These are phyloP conservation scores for Diaporthe ilicicola DNA, from an alignment of 2,329 filamentous ascomycete species.

Conservation along the genomic window DNA sequence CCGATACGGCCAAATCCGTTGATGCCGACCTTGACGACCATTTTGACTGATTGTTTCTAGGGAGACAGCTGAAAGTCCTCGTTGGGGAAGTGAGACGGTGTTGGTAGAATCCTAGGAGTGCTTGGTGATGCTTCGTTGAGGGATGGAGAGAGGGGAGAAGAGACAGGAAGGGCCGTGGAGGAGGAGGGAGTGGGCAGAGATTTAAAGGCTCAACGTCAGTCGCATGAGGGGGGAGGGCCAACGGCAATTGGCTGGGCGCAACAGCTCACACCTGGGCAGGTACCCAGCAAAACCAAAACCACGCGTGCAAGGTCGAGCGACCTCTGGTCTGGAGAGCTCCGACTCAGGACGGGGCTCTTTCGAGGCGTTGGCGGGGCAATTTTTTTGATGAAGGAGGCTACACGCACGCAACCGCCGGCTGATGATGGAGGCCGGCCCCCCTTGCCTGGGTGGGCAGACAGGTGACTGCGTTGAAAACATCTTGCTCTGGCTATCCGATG, in stretches of 20 bases:
- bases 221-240: slow-evolving; percentile 15
- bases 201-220: slow-evolving; percentile 34
- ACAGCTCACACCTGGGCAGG: slow-evolving; percentile 19
- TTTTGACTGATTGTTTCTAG: slow-evolving; percentile 46
- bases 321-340: slow-evolving; percentile 22
- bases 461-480: slow-evolving; percentile 6
- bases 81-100: slow-evolving; percentile 20
- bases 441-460: slow-evolving; percentile 19
- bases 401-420: slow-evolving; percentile 11
- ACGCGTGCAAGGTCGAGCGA: neutral
- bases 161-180: slow-evolving; percentile 10
- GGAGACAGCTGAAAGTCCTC: neutral
- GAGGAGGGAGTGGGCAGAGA: slow-evolving; percentile 31
- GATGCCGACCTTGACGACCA: slow-evolving; percentile 86
- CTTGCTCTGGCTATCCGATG: neutral
- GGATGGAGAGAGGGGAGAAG: slow-evolving; percentile 23
- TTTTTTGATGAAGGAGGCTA: slow-evolving; percentile 21
- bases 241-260: slow-evolving; percentile 20
- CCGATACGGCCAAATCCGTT: slow-evolving; percentile 99
- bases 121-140: slow-evolving; percentile 19
- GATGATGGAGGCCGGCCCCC: neutral
- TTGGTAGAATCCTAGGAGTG: neutral
- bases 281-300: neutral
- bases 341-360: slow-evolving; percentile 24
- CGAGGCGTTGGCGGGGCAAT: slow-evolving; percentile 28